phyloP scores from a whole-genome alignment of 1,284 basidiomycete genomes.

The Cronartium ribicola region DNA sequence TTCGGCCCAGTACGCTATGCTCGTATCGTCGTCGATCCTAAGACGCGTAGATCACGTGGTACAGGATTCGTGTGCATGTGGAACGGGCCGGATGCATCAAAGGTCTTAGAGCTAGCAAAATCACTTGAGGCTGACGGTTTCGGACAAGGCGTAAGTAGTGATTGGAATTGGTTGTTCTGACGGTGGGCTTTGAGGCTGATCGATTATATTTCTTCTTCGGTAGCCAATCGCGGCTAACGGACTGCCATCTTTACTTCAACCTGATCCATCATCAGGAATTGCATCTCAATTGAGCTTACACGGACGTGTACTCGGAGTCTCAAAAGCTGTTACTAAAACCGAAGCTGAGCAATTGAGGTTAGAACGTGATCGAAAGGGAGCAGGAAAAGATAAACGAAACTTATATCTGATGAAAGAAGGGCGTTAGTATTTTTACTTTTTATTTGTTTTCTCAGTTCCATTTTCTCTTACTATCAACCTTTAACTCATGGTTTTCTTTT shows the following conservation, averaged over 20 bases:
- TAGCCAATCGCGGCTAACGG: constrained; percentile 38
- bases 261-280: constrained; percentile 85
- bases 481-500: background rate
- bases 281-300: constrained; percentile 81
- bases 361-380: constrained; percentile 68
- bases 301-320: constrained; percentile 85
- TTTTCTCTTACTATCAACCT: background rate
- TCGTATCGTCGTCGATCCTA: constrained; percentile 78
- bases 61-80: constrained; percentile 98
- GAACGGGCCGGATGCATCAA: constrained; percentile 85
- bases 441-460: background rate
- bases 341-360: constrained; percentile 81
- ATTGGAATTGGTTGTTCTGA: background rate
- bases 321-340: constrained; percentile 83
- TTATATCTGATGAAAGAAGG: constrained; percentile 94
- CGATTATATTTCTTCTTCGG: constrained; percentile 37
- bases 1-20: constrained; percentile 94
- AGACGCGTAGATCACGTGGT: constrained; percentile 79
- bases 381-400: constrained; percentile 92
- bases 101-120: constrained; percentile 74
- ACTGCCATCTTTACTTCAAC: constrained; percentile 78
- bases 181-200: background rate
- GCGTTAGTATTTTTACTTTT: constrained; percentile 57
- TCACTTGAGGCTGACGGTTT: constrained; percentile 62
- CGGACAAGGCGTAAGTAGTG: constrained; percentile 47